Conservation (phyloP, 2,329 filamentous ascomycete species). For the Alternaria arbusti region DNA sequence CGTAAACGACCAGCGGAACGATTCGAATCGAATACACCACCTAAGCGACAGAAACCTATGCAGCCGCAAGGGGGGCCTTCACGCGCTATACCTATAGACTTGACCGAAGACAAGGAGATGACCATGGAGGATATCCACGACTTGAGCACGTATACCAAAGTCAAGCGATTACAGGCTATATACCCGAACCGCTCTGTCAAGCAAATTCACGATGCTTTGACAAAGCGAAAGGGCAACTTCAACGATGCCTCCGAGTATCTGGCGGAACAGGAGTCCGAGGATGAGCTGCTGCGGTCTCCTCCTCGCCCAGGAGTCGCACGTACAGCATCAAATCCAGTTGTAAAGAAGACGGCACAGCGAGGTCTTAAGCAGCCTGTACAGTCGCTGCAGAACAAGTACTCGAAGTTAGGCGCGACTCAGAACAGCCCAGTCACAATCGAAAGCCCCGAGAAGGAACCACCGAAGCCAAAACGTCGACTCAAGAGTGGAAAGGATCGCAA, state of each 20-base stretch:
- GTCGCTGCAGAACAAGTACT: slow-evolving; percentile 64
- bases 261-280: slow-evolving; percentile 30
- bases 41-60: slow-evolving; percentile 34
- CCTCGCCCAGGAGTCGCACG: slow-evolving; percentile 31
- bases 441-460: slow-evolving; percentile 26
- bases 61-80: slow-evolving; percentile 40
- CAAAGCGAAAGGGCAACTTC: slow-evolving; percentile 58
- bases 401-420: slow-evolving; percentile 29
- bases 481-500: slow-evolving; percentile 51
- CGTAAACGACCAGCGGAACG: slow-evolving; percentile 39
- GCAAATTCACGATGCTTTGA: slow-evolving; percentile 58
- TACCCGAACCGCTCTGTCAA: slow-evolving; percentile 56
- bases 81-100: slow-evolving; percentile 42
- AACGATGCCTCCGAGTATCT: slow-evolving; percentile 56
- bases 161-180: slow-evolving; percentile 59
- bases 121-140: slow-evolving; percentile 51
- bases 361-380: slow-evolving; percentile 61
- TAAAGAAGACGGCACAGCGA: slow-evolving; percentile 61
- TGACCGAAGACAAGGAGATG: slow-evolving; percentile 26
- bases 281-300: slow-evolving; percentile 44
- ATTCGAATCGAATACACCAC: slow-evolving; percentile 19
- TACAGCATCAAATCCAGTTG: slow-evolving; percentile 21
- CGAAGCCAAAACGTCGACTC: slow-evolving; percentile 51
- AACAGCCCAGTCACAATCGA: slow-evolving; percentile 17
- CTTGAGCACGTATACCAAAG: slow-evolving; percentile 56